Conservation (phyloP, 257 asterid genomes). For the Nicotiana knightiana region DNA sequence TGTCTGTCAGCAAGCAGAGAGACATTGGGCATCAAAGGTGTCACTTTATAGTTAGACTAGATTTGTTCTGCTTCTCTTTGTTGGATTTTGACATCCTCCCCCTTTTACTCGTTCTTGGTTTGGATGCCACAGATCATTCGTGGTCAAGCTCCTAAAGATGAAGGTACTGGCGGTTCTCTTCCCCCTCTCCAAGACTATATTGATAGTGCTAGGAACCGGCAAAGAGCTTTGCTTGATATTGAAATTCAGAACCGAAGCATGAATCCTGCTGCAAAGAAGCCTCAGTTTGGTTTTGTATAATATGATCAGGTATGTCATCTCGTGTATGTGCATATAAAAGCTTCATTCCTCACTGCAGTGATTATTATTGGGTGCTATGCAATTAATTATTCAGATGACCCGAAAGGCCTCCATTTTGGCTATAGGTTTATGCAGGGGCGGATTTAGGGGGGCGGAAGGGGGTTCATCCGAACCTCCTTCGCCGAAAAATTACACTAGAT, state of each 20-base stretch:
- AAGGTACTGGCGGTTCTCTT: conserved; percentile 32
- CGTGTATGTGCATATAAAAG: background rate
- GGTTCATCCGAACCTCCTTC: too few species aligned
- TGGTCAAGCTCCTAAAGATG: conserved; percentile 46
- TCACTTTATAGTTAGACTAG: background rate
- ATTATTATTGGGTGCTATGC: background rate
- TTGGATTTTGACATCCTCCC: conserved; percentile 8
- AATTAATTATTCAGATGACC: background rate
- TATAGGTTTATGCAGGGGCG: background rate
- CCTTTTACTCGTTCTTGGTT: background rate
- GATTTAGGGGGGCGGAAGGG: too few species aligned
- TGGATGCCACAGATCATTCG: conserved; percentile 51
- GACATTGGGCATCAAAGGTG: conserved; percentile 99
- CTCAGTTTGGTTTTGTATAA: conserved; percentile 61
- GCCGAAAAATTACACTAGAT: too few species aligned
- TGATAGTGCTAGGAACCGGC: conserved; percentile 48
- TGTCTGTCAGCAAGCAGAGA: conserved; percentile 95
- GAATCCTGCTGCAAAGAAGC: conserved; percentile 40
- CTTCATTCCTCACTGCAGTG: background rate
- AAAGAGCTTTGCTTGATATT: conserved; percentile 32
- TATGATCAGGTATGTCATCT: background rate
- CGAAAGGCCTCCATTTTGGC: background rate
- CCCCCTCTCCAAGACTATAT: conserved; percentile 71
- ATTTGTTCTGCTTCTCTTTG: background rate
- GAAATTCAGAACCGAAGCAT: conserved; percentile 31